Conservation (phyloP, 768 basidiomycete species). For the Strobilomyces echinocephalus region DNA sequence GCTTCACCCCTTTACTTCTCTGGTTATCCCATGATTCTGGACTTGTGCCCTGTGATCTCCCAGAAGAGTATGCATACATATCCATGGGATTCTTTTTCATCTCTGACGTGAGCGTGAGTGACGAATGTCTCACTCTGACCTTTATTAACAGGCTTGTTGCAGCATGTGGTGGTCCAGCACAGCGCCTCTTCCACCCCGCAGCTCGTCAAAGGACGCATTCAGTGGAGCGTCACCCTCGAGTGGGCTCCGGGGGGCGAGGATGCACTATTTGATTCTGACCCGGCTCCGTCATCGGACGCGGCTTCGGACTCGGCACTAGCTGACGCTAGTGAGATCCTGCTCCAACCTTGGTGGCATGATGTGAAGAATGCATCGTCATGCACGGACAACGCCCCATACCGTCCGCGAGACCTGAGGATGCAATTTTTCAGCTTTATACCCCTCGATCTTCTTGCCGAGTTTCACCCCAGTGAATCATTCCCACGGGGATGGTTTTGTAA, state of each 20-base stretch:
- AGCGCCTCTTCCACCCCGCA: not conserved
- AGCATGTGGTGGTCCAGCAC: constrained; percentile 13
- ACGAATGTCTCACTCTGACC: not conserved
- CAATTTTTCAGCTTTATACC: constrained; percentile 29
- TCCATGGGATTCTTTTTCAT: constrained; percentile 48
- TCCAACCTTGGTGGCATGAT: constrained; percentile 24
- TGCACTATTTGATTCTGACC: constrained; percentile 13
- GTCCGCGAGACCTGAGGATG: constrained; percentile 21
- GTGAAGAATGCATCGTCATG: not conserved
- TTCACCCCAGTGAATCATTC: constrained; percentile 32
- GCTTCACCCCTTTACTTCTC: constrained; percentile 37
- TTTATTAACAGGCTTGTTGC: constrained; percentile 4
- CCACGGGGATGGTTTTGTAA: constrained; percentile 47
- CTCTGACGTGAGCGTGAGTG: constrained; percentile 35
- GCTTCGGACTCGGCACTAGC: not conserved
- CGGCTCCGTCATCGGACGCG: not conserved
- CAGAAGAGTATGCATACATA: constrained; percentile 36
- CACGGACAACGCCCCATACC: constrained; percentile 11
- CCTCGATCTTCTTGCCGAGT: constrained; percentile 28
- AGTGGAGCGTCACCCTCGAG: constrained; percentile 43
- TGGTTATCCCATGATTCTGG: constrained; percentile 35
- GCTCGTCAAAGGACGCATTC: constrained; percentile 30
- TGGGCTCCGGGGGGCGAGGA: constrained; percentile 53
- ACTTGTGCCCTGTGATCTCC: constrained; percentile 23
- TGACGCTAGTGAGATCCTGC: not conserved